phyloP scores from a whole-genome alignment of 805 yeast species.

The Nakazawaea anatomiae region DNA sequence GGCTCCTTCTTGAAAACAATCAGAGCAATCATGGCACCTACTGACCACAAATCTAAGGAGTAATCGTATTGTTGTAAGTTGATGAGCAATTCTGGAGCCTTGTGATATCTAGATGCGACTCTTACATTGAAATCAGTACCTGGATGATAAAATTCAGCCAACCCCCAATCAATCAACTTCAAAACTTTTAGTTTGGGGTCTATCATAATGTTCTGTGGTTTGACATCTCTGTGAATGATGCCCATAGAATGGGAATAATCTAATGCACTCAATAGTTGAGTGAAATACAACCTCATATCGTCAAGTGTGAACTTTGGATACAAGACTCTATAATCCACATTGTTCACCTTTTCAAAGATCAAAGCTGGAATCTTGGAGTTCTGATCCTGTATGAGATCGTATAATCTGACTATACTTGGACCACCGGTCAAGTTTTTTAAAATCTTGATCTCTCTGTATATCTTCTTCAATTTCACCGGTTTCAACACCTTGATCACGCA shows the following conservation, averaged over 20 bases:
- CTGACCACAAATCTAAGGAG: slow-evolving; percentile 85
- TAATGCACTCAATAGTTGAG: slow-evolving; percentile 72
- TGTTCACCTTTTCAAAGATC: slow-evolving; percentile 78
- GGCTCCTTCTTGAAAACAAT: slow-evolving; percentile 88
- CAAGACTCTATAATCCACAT: slow-evolving; percentile 79
- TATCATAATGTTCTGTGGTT: slow-evolving; percentile 92
- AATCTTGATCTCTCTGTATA: slow-evolving; percentile 84
- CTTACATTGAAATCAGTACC: slow-evolving; percentile 88
- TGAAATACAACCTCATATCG: slow-evolving; percentile 81
- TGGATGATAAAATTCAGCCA: slow-evolving; percentile 88
- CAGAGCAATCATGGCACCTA: slow-evolving; percentile 87
- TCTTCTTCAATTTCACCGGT: slow-evolving; percentile 90
- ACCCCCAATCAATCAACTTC: slow-evolving; percentile 89
- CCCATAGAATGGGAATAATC: slow-evolving; percentile 95
- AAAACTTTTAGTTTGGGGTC: slow-evolving; percentile 61
- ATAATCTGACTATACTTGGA: slow-evolving; percentile 67
- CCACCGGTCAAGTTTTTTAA: slow-evolving; percentile 82
- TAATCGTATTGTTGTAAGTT: slow-evolving; percentile 83
- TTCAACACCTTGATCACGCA: slow-evolving; percentile 88
- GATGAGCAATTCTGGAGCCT: slow-evolving; percentile 86
- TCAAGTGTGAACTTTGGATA: slow-evolving; percentile 73
- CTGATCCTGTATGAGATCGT: slow-evolving; percentile 85
- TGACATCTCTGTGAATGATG: slow-evolving; percentile 90
- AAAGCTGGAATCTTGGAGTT: slow-evolving; percentile 82
- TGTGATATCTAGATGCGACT: slow-evolving; percentile 87